Conservation (phyloP, 257 asterid species). For the Fraxinus anomala region DNA sequence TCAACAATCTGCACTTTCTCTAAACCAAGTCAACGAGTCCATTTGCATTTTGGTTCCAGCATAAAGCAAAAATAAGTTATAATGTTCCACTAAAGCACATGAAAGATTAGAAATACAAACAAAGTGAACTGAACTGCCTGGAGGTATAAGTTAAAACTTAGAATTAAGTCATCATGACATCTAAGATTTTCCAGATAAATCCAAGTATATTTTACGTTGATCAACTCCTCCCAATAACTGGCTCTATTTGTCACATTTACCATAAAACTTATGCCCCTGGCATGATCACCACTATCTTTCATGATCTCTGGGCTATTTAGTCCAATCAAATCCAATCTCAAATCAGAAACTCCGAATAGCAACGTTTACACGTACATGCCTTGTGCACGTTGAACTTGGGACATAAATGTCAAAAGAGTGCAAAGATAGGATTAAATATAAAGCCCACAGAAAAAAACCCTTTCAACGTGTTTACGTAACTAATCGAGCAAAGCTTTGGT, state of each 20-base stretch:
- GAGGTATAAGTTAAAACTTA: background rate
- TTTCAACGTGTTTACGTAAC: background rate
- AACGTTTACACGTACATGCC: background rate
- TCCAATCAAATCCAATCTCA: background rate
- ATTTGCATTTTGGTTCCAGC: background rate
- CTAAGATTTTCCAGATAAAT: background rate
- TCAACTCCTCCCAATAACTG: background rate
- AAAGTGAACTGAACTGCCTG: background rate
- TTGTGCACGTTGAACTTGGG: background rate
- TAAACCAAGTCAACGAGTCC: background rate
- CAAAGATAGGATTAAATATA: background rate
- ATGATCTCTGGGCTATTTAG: background rate
- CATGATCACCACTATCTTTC: background rate
- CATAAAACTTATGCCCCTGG: background rate
- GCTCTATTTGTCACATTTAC: background rate
- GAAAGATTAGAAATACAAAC: background rate
- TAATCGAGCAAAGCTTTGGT: background rate
- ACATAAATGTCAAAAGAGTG: background rate
- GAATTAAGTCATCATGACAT: background rate
- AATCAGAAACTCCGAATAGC: background rate
- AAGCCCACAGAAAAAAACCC: background rate
- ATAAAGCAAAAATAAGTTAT: background rate
- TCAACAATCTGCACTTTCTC: background rate
- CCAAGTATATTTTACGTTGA: background rate
- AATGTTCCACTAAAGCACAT: background rate